Conservation (phyloP, 2,329 filamentous ascomycete species). For the Cryphonectria carpinicola region DNA sequence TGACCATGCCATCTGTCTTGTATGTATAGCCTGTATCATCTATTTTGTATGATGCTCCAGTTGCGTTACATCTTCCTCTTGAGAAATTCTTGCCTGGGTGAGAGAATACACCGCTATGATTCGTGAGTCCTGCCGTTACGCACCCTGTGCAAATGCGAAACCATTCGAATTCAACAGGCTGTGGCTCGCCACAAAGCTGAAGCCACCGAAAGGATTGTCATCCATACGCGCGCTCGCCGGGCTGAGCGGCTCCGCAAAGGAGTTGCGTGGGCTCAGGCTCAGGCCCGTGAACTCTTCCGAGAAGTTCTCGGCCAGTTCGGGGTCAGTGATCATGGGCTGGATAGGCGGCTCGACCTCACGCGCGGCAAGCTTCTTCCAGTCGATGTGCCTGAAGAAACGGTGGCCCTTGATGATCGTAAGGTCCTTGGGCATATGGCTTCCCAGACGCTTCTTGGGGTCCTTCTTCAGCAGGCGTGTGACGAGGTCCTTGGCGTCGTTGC, state of each 20-base stretch:
- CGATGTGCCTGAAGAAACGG: slow-evolving; percentile 94
- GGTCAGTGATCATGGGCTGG: slow-evolving; percentile 90
- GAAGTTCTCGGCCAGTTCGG: slow-evolving; percentile 96
- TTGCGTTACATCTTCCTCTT: neutral
- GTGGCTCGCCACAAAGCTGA: slow-evolving; percentile 65
- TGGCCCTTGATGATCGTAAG: slow-evolving; percentile 85
- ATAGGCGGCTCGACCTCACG: slow-evolving; percentile 89
- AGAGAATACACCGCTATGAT: neutral
- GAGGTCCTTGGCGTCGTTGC: slow-evolving; percentile 90
- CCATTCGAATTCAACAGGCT: slow-evolving; percentile 44
- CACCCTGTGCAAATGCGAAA: slow-evolving; percentile 21
- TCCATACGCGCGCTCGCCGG: slow-evolving; percentile 41
- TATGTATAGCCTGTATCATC: slow-evolving; percentile 5
- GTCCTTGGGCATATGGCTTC: slow-evolving; percentile 87
- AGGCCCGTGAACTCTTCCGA: slow-evolving; percentile 87
- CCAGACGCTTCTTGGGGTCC: slow-evolving; percentile 87
- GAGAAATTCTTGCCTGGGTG: neutral
- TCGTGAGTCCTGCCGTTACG: neutral
- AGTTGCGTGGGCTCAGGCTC: slow-evolving; percentile 68
- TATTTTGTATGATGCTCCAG: slow-evolving; percentile 3
- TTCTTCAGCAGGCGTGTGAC: slow-evolving; percentile 89
- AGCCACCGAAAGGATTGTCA: slow-evolving; percentile 65
- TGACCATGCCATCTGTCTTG: neutral
- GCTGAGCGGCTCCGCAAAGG: slow-evolving; percentile 42
- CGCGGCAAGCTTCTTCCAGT: slow-evolving; percentile 85